Evolutionary conservation across 2,329 filamentous ascomycete species (phyloP), one percentile per base, ranked within the genome.

Genomic region (Aspergillus quadrilineatus): DNA sequence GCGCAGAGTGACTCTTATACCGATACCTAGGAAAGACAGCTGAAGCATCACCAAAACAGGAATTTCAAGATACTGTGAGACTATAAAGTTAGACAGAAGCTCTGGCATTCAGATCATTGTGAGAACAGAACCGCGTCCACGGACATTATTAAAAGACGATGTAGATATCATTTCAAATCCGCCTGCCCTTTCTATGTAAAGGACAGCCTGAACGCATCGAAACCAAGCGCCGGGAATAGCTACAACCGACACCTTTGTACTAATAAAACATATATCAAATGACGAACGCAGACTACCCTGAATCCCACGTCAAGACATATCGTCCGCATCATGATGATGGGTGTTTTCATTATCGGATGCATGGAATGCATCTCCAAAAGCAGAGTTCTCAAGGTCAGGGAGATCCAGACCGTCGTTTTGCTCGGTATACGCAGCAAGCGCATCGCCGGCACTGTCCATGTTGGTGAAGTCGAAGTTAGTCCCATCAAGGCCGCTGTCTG

Each of bases 291-390:
- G 47, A 9, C 32, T 44, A 54, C 22, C 36, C 53, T 46, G 46
- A 15, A 28, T 30, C 42, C 36, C 44, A 34, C 22, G 37, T 58
- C 54, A 76, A 30, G 73, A 67, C 63, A 77, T 75, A 17, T 76
- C 74, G 48, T 76, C 74, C 4, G 69, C 67, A 45, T 77, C 73
- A 41, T 68, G 73, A 56, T 74, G 67, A 58, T 76, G 70, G n/a
- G 65, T 70, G 58, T 72, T 67, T 55, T 77, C 73, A 56, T 76
- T 75, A 59, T 82, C 79, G 46, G 80, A 79, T 14, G 78, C 79
- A 61, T 92, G 89, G 73, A 93, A 90, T 0, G 90, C 90, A 65
- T 94, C 89, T 2, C 89, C 90, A 75, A 94, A 94, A 1, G 89
- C 90, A 36, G 87, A 90, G 67, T 92, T 88, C 46, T 90, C 88